phyloP scores from a whole-genome alignment of 371 early-diverging fungal genomes.

The Mortierella sp. region DNA sequence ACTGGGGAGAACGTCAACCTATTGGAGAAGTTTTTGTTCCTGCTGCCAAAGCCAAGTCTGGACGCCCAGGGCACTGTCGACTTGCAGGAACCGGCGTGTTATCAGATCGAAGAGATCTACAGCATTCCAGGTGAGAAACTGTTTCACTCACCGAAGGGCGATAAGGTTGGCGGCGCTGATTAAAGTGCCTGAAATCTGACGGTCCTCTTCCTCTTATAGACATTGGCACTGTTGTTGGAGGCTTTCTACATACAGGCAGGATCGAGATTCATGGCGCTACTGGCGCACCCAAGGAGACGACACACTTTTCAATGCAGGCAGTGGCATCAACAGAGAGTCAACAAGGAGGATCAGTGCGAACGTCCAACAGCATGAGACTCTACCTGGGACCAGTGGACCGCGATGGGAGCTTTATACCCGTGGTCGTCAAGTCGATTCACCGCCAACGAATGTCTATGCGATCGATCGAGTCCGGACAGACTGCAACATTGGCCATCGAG shows the following conservation, averaged over 20 bases:
- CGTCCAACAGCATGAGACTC: constrained; percentile 44
- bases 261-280: constrained; percentile 46
- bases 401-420: constrained; percentile 65
- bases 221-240: constrained; percentile 69
- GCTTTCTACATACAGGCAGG: constrained; percentile 66
- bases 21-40: constrained; percentile 80
- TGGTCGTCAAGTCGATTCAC: constrained; percentile 85
- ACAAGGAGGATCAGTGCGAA: neutral
- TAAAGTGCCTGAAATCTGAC: constrained; percentile 68
- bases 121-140: constrained; percentile 81
- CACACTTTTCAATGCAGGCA: neutral
- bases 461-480: constrained; percentile 84
- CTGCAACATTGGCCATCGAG: constrained; percentile 86
- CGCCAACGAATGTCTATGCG: constrained; percentile 85
- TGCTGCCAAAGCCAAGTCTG: constrained; percentile 67
- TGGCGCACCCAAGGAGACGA: constrained; percentile 30
- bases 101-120: constrained; percentile 91
- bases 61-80: constrained; percentile 22
- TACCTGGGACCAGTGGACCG: constrained; percentile 68
- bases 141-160: constrained; percentile 62
- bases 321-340: neutral
- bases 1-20: constrained; percentile 86
- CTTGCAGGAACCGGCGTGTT: constrained; percentile 73
- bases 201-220: constrained; percentile 54
- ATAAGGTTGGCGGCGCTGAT: constrained; percentile 70